Evolutionary conservation across 2,329 filamentous ascomycete species (phyloP).

Genomic region (Aspergillus sergii): DNA sequence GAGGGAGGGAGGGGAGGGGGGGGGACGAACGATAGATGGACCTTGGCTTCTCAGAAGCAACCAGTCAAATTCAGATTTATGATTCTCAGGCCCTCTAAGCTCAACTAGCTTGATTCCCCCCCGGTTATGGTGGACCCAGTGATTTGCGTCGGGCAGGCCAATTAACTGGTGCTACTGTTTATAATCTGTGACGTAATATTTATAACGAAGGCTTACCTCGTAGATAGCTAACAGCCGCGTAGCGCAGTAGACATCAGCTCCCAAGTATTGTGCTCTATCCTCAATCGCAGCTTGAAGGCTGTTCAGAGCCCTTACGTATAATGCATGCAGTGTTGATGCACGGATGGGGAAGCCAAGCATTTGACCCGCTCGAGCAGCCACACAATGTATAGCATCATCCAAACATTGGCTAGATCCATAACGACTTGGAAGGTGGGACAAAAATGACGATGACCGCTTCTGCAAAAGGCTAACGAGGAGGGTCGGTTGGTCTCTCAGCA

Average conservation of each 20-base stretch:
- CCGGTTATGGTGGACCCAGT: conserved; percentile 4
- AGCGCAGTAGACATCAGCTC: conserved; percentile 1
- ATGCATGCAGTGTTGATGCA: not conserved
- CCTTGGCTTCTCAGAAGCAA: conserved; percentile 6
- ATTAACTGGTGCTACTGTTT: not conserved
- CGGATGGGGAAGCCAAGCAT: conserved; percentile 4
- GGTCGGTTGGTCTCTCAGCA: not conserved
- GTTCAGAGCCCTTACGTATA: not conserved
- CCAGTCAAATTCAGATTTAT: not conserved
- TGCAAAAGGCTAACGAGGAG: conserved; percentile 2
- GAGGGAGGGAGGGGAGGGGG: not conserved
- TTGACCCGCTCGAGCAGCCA: conserved; percentile 2
- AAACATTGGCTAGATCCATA: not conserved
- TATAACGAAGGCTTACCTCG: not conserved
- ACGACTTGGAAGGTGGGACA: not conserved
- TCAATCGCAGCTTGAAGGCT: not conserved
- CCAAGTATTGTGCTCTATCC: not conserved
- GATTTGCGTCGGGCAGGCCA: not conserved
- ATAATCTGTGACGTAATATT: no score
- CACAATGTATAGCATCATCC: conserved; percentile 3
- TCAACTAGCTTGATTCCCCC: conserved; percentile 3
- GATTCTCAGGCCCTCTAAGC: not conserved
- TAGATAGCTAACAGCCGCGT: not conserved
- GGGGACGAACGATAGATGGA: conserved; percentile 1
- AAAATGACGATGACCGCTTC: not conserved